These are phyloP conservation scores for Drosera spatulata DNA, from an alignment of 179 eudicot genomes.

Conservation along the genomic window DNA sequence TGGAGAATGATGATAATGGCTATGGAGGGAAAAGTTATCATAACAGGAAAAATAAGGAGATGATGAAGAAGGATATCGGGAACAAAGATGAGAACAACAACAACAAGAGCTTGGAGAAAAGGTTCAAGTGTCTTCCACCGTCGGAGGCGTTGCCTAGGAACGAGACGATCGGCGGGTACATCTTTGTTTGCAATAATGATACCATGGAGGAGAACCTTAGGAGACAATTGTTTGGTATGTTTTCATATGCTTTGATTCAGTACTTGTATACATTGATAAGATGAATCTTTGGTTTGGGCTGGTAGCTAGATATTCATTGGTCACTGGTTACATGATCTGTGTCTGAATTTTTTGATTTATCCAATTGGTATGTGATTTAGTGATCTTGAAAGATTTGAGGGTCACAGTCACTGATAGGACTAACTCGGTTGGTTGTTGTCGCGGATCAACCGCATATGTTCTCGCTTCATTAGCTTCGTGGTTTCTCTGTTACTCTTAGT, in stretches of 20 bases:
- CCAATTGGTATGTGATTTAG: background rate
- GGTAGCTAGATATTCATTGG: no score
- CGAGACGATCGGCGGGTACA: constrained; percentile 89
- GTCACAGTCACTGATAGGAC: no score
- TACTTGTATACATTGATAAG: no score
- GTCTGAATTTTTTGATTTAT: background rate
- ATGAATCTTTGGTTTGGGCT: background rate
- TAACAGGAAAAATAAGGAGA: constrained; percentile 54
- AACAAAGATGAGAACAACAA: constrained; percentile 15
- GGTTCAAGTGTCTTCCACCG: constrained; percentile 91
- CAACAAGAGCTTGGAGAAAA: constrained; percentile 65
- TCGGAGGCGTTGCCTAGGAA: constrained; percentile 77
- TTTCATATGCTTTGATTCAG: background rate
- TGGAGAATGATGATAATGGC: constrained; percentile 4
- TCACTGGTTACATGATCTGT: no score
- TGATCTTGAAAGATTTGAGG: background rate
- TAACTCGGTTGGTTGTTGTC: no score
- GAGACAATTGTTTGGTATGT: constrained; percentile 84
- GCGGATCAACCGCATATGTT: no score
- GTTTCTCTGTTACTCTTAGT: no score
- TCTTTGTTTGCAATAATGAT: constrained; percentile 95
- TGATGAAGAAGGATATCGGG: constrained; percentile 15
- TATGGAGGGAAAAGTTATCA: constrained; percentile 31
- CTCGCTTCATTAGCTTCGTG: no score
- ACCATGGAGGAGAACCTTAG: constrained; percentile 95